Percentiles rank a stretch among this genome's conserved stretches.
These are phyloP conservation scores for Peronospora belbahrii DNA, from an alignment of 352 stramenopile genomes.

Conservation along the genomic window DNA sequence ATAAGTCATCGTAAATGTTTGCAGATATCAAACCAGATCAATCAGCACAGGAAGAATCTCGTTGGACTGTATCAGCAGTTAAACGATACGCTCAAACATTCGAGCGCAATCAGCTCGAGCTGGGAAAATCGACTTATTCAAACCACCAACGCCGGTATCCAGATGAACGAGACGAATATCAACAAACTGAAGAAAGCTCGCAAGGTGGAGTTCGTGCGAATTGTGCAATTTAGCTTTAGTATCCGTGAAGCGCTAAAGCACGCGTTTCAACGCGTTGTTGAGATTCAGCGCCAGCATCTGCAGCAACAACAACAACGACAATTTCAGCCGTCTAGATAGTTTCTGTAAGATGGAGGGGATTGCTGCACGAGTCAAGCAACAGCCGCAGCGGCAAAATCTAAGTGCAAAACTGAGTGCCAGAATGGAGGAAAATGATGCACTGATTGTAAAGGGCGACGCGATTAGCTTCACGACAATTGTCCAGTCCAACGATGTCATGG, in stretches of 20 bases:
- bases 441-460: background rate
- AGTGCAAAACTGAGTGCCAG: slow-evolving; percentile 5
- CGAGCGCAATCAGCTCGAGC: slow-evolving; percentile 18
- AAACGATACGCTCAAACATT: slow-evolving; percentile 28
- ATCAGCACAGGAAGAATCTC: slow-evolving; percentile 26
- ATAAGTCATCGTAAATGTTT: slow-evolving; percentile 53
- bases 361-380: background rate
- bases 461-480: background rate
- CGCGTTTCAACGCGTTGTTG: slow-evolving; percentile 24
- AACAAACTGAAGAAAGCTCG: slow-evolving; percentile 38
- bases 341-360: background rate
- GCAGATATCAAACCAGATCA: slow-evolving; percentile 44
- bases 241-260: slow-evolving; percentile 51
- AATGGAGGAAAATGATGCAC: slow-evolving; percentile 8
- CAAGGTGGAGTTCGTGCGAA: slow-evolving; percentile 57
- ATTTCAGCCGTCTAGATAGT: slow-evolving; percentile 14
- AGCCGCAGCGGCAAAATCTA: background rate
- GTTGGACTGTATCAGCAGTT: slow-evolving; percentile 36
- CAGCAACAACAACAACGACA: slow-evolving; percentile 22
- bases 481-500: background rate
- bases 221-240: slow-evolving; percentile 55
- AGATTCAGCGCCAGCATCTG: slow-evolving; percentile 24
- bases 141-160: slow-evolving; percentile 37
- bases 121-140: slow-evolving; percentile 40
- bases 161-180: slow-evolving; percentile 34